Base-by-base conservation (phyloP, 805 yeast genomes). In the Zygosaccharomyces rouxii region DNA sequence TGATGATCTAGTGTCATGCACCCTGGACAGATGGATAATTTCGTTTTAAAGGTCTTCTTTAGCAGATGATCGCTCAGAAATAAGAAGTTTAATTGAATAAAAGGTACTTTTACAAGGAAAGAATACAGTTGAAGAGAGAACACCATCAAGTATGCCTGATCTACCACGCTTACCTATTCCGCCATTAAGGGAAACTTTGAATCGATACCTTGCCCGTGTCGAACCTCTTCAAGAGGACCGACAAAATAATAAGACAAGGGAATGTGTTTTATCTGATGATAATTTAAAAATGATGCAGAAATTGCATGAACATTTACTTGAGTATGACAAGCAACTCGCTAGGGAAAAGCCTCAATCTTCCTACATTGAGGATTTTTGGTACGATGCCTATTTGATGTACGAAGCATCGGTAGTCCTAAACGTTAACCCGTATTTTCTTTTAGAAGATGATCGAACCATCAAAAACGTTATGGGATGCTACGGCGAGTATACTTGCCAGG, bases 351-450 rank as follows among this genome's bases (percentile, higher is more conserved):
- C 82, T 13, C 71, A 88, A 53, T 81, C 86, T 43, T 84, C 95
- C 2, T 89, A 86, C 65, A 89, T 89, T 54, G 97, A 89, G 68
- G 95, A 89, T 66, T 89, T 89, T 66, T 89, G 97, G 97, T 89
- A 80, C 67, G 97, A 89, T 63, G 81, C 96, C 1, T 89, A 89
- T 66, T 73, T 89, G 55, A 83, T 83, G 65, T 87, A 86, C 65
- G 97, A 89, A 66, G 83, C 87, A 9, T 89, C 94, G 0, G 96
- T 89, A 35, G 97, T 89, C n/a, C 74, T 89, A 53, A 89, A 89
- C 67, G 77, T 89, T 57, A 89, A 89, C 60, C 97, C 97, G 0
- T 89, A 87, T 62, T 89, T 89, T 66, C 78, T 89, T 57, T 75
- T 89, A 52, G 96, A 89, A 64, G 97, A 89, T 62, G 97, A 89